phyloP scores from a whole-genome alignment of 2,329 filamentous ascomycete species.

The Byssothecium circinans region DNA sequence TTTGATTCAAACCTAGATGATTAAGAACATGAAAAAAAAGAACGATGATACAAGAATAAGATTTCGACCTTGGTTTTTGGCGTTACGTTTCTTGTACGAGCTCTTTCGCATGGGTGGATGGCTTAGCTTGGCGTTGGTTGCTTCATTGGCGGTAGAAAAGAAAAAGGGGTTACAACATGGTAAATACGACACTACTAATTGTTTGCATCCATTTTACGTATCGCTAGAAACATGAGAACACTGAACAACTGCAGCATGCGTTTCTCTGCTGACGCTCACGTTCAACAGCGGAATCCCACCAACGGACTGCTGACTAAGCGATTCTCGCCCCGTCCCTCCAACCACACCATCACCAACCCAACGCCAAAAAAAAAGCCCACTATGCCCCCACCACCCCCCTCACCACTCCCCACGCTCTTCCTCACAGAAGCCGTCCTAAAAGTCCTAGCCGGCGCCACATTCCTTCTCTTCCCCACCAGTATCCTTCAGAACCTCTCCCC shows the following conservation, averaged over 20 bases:
- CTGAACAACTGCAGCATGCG: neutral
- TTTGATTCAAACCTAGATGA: constrained; percentile 19
- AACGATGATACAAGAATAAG: neutral
- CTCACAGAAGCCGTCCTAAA: constrained; percentile 19
- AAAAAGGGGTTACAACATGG: neutral
- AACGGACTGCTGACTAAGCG: neutral
- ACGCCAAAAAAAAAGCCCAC: neutral
- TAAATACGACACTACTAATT: neutral
- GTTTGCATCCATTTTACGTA: neutral
- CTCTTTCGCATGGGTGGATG: neutral
- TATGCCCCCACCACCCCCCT: neutral
- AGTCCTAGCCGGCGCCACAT: constrained; percentile 15
- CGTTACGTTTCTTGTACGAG: neutral
- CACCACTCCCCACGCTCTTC: constrained; percentile 17
- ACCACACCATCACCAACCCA: too few relatives aligned
- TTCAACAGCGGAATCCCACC: neutral
- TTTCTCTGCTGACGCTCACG: neutral
- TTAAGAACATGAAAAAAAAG: neutral
- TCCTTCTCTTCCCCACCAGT: constrained; percentile 13
- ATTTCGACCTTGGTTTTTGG: neutral
- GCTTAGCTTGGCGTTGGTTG: neutral
- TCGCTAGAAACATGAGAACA: neutral
- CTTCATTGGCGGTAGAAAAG: neutral
- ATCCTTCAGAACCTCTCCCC: constrained; percentile 12
- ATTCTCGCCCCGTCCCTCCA: too few relatives aligned